Evolutionary conservation across 306 rosid genomes (phyloP).

Genomic region (Sphenostylis stenocarpa): DNA sequence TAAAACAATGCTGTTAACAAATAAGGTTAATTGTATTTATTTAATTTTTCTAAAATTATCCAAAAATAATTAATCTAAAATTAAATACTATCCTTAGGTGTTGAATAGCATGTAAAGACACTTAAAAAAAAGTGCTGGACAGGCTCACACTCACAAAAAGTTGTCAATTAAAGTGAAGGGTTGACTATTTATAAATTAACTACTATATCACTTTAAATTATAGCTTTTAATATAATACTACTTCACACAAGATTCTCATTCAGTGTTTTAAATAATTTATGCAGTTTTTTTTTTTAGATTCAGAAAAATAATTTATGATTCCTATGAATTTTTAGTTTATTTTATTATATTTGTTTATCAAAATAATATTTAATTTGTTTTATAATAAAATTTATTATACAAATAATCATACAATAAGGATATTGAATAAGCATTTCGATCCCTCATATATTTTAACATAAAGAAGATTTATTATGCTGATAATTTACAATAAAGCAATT

Average conservation of each 20-base stretch:
- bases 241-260: neutral
- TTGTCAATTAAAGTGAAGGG: neutral
- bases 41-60: too few relatives aligned
- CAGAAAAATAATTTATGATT: neutral
- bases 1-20: too few relatives aligned
- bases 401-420: too few relatives aligned
- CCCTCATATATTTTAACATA: too few relatives aligned
- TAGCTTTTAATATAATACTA: neutral
- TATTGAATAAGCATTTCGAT: too few relatives aligned
- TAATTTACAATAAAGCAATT: too few relatives aligned
- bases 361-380: too few relatives aligned
- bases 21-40: too few relatives aligned
- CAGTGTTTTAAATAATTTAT: too few relatives aligned
- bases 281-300: neutral
- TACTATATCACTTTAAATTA: neutral
- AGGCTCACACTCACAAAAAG: neutral
- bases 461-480: too few relatives aligned
- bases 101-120: neutral
- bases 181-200: neutral
- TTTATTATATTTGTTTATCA: neutral
- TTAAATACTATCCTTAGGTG: neutral
- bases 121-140: neutral
- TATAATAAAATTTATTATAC: too few relatives aligned
- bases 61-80: neutral
- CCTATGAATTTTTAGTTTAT: neutral